Conservation (phyloP, 148 eudicot species). For the Rhododendron ferrugineum region DNA sequence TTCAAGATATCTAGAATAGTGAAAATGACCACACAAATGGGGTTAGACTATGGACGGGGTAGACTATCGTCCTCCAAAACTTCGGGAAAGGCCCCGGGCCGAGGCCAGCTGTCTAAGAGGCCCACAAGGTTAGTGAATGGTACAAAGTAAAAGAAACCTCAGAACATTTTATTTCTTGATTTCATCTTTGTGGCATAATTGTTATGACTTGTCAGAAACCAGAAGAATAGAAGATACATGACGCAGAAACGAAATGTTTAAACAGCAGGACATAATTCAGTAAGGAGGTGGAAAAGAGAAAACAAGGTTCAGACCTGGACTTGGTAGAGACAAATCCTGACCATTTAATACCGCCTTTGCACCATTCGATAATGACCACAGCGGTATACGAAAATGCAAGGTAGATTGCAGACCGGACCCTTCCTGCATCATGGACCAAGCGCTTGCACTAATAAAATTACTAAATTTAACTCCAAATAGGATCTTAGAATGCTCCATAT, state of each 20-base stretch:
- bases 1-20: neutral
- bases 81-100: neutral
- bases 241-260: neutral
- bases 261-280: neutral
- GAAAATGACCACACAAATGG: neutral
- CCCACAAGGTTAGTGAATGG: neutral
- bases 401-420: slow-evolving; percentile 23
- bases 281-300: neutral
- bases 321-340: slow-evolving; percentile 33
- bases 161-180: neutral
- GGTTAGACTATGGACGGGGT: neutral
- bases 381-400: slow-evolving; percentile 67
- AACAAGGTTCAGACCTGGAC: slow-evolving; percentile 42
- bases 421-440: slow-evolving; percentile 18
- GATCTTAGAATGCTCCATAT: neutral
- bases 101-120: neutral
- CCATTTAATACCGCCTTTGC: slow-evolving; percentile 50
- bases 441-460: neutral
- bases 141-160: neutral
- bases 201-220: neutral
- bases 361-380: slow-evolving; percentile 53
- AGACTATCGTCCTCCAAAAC: neutral
- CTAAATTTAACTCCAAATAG: neutral
- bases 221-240: neutral
- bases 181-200: neutral